These are phyloP conservation scores for Leishmania lainsoni DNA, from an alignment of 208 protist species.

Conservation along the genomic window DNA sequence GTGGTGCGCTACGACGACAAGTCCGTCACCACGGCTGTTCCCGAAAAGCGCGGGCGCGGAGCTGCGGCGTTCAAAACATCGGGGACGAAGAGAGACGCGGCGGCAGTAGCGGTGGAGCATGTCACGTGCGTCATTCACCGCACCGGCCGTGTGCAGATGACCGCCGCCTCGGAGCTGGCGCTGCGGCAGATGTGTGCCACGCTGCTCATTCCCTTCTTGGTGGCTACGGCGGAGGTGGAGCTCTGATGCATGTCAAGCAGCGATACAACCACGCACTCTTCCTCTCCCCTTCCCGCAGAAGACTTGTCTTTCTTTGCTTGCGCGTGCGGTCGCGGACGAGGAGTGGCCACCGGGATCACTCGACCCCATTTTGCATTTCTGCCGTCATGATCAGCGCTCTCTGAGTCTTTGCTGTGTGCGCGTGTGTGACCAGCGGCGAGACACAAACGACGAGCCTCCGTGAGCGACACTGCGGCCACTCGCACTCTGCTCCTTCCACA, in stretches of 20 bases:
- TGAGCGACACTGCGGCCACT: too few species aligned
- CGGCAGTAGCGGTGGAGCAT: conserved; percentile 15
- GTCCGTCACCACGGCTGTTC: background rate
- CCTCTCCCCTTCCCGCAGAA: background rate
- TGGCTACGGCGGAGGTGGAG: conserved; percentile 27
- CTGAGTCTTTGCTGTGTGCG: background rate
- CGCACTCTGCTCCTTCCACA: too few species aligned
- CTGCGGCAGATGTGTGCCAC: conserved; percentile 21
- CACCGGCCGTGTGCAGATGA: conserved; percentile 20
- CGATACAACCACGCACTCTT: background rate
- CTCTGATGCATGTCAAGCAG: background rate
- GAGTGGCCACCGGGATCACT: background rate
- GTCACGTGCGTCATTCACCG: conserved; percentile 21
- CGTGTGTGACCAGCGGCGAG: background rate
- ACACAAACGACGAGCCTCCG: too few species aligned
- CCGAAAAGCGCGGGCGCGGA: background rate
- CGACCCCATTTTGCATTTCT: background rate
- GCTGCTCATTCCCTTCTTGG: conserved; percentile 28
- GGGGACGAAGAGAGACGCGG: background rate
- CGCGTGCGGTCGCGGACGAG: too few species aligned
- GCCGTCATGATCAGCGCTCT: background rate
- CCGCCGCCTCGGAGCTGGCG: conserved; percentile 14
- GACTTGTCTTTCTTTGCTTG: background rate
- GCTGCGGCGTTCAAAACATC: background rate
- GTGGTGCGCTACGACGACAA: background rate